Percentiles rank a stretch among this genome's conserved stretches.
Conservation (phyloP, 192 early-diverging fungal species). For the Haplosporangium gracile region DNA sequence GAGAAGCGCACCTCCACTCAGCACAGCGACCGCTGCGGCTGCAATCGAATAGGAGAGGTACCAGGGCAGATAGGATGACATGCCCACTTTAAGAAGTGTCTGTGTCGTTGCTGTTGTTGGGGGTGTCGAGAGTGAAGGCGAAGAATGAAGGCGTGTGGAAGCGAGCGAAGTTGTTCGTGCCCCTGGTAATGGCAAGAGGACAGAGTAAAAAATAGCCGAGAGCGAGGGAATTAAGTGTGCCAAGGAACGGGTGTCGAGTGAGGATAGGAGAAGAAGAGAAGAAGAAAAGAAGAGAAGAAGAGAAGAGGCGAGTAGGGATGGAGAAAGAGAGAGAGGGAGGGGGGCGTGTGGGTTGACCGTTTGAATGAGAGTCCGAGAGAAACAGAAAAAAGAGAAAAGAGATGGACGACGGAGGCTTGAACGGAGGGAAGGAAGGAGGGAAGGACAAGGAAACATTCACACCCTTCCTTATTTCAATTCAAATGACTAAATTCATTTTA, state of each 20-base stretch:
- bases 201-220: neutral
- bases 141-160: neutral
- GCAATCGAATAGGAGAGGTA: slow-evolving; percentile 64
- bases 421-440: neutral
- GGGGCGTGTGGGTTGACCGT: neutral
- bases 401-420: neutral
- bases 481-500: neutral
- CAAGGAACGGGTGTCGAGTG: neutral
- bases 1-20: slow-evolving; percentile 63
- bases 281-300: neutral
- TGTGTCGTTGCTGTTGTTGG: neutral
- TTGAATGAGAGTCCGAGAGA: neutral
- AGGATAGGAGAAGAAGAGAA: neutral
- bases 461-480: neutral
- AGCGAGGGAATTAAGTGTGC: neutral
- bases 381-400: neutral
- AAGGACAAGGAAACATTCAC: neutral
- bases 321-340: neutral
- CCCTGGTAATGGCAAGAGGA: neutral
- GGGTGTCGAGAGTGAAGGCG: neutral
- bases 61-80: slow-evolving; percentile 54
- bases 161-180: neutral
- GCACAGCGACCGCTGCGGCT: slow-evolving; percentile 58
- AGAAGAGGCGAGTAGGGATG: neutral
- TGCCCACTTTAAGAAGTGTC: slow-evolving; percentile 1